Evolutionary conservation across 2,329 filamentous ascomycete species (phyloP), one percentile per base, ranked within the genome.

Genomic region (Pseudocercospora crystallina): DNA sequence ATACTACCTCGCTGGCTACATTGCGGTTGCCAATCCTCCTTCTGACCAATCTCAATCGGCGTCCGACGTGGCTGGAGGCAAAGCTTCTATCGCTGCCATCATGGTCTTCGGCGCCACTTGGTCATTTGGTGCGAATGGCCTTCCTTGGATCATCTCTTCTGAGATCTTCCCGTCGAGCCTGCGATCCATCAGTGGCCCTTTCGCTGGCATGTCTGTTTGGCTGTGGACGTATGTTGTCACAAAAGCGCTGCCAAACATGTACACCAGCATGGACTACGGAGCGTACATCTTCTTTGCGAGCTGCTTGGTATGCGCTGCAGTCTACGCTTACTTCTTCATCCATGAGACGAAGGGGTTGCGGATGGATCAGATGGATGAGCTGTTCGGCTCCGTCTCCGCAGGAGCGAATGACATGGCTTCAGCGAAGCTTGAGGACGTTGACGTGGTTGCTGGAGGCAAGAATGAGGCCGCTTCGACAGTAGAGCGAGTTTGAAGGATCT

Each of bases 101-200:
- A 71, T 71, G 69, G 67, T 73, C 8, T 73, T 72, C 35, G 69
- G 67, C 1, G 68, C 64, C 7, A 60, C 60, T 1, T 73, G 69
- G 70, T 68, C 64, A 8, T 69, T 72, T 35, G 69, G 71, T 34
- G 64, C 68, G 1, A 73, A 73, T 40, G 71, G 71, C 2, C 54
- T 73, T 0, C 71, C 71, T 0, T 74, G 71, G 70, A 73, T 74
- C 53, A 69, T 74, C n/a, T 71, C 68, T 1, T 65, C 71, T 2
- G 72, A 74, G 55, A 74, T 74, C 17, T 74, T 75, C 56, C 71
- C 72, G 0, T 63, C 64, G 3, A 66, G 66, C 1, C 58, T 74
- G 13, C 63, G 71, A 5, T 68, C 65, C 13, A 64, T 74, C 38
- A 70, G 68, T 1, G 69, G 70, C 11, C 67, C 70, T 0, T 72